Base-by-base conservation (phyloP, 805 yeast genomes). In the Schwanniomyces pseudopolymorphus region DNA sequence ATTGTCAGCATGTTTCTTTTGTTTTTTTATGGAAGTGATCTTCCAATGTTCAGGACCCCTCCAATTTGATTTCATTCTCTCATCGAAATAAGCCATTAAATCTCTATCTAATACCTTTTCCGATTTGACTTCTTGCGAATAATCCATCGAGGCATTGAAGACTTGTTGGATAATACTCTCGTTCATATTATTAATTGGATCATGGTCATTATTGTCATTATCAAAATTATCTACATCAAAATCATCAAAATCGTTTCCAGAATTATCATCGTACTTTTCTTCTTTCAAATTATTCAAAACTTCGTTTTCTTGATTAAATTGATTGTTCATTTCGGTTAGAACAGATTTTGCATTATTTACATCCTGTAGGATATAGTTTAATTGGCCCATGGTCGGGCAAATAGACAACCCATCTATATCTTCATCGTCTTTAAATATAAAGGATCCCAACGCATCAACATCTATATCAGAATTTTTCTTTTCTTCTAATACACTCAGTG, bases 41-140 rank as follows among this genome's bases (percentile, higher is more conserved):
- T 86, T 87, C 97, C 97, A 92, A 66, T 89, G 95, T 53, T 88
- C 92, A 11, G 77, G 87, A 7, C 97, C 97, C 24, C 95, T 79
- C 97, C 97, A 91, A 60, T 82, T 86, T 26, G 74, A 68, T 47
- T 75, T 79, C 65, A 89, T 73, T 17, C 81, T 76, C 44, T 81
- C 83, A 60, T 90, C 96, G 64, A 89, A 89, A 60, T 89, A 86
- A 2, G 90, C 85, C 79, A 88, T 81, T 36, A 89, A 66, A 56
- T 84, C 88, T 41, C 74, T 75, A 55, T 83, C 88, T 14, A 48
- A 22, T 7, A 48, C 41, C 17, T 44, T 33, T n/a, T 44, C 42
- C 3, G 47, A 44, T 17, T 24, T 33, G 5, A 38, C 22, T n/a
- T 10, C 36, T 14, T 31, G 36, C 4, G 40, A 11, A 11, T 22